Conservation (phyloP, 495 filamentous ascomycete genomes). For the Physcia stellaris region DNA sequence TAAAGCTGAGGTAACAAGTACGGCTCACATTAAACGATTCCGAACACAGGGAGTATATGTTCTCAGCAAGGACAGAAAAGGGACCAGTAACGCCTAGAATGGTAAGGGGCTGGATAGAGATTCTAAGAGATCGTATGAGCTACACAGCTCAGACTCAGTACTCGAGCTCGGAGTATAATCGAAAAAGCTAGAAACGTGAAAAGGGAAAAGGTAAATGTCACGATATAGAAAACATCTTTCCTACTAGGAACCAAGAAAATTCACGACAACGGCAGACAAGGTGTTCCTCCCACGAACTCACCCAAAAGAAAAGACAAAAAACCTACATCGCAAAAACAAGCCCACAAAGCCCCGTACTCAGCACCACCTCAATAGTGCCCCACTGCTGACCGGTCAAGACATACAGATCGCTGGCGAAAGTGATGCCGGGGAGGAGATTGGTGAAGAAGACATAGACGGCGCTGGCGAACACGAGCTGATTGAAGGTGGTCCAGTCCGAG, state of each 20-base stretch:
- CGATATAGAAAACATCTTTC: no score
- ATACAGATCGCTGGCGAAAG: slow-evolving; percentile 58
- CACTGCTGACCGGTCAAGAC: slow-evolving; percentile 51
- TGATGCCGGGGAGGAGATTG: slow-evolving; percentile 60
- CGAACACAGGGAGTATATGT: slow-evolving; percentile 47
- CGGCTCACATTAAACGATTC: slow-evolving; percentile 39
- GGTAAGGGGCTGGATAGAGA: slow-evolving; percentile 56
- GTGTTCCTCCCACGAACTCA: no score
- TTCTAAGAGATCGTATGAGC: no score
- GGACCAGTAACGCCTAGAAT: slow-evolving; percentile 61
- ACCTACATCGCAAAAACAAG: slow-evolving; percentile 51
- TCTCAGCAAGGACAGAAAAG: slow-evolving; percentile 61
- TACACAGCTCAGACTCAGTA: no score
- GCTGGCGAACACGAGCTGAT: slow-evolving; percentile 55
- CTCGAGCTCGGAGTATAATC: no score
- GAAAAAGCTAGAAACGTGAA: no score
- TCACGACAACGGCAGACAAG: background rate
- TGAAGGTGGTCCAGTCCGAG: slow-evolving; percentile 57
- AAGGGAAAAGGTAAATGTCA: no score
- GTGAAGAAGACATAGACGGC: slow-evolving; percentile 68
- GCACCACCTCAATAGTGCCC: slow-evolving; percentile 60
- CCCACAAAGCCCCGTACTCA: slow-evolving; percentile 56
- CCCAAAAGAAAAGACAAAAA: no score
- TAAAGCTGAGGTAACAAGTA: no score
- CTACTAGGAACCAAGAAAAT: background rate